These are phyloP conservation scores for Boletus vinaceobasis DNA, from an alignment of 768 basidiomycete species.

Conservation along the genomic window DNA sequence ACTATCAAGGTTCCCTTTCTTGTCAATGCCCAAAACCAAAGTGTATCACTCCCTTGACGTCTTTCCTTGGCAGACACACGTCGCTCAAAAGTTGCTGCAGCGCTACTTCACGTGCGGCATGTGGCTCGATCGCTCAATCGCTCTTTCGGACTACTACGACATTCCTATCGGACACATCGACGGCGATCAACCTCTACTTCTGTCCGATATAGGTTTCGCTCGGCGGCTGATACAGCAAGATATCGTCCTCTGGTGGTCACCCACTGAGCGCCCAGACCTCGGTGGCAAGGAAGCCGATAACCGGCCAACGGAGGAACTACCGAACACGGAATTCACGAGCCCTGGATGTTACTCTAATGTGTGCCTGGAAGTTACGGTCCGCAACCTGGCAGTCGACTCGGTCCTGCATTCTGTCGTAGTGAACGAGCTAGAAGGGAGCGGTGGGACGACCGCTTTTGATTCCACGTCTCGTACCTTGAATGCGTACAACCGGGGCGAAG, in stretches of 20 bases:
- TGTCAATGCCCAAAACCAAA: slow-evolving; percentile 83
- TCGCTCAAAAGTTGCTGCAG: slow-evolving; percentile 76
- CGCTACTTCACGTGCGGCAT: slow-evolving; percentile 75
- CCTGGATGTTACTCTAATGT: slow-evolving; percentile 92
- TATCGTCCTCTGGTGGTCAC: slow-evolving; percentile 95
- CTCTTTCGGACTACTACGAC: slow-evolving; percentile 87
- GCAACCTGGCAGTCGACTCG: slow-evolving; percentile 91
- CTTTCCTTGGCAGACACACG: slow-evolving; percentile 86
- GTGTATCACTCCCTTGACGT: slow-evolving; percentile 70
- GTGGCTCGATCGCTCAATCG: slow-evolving; percentile 77
- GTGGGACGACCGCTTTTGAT: slow-evolving; percentile 92
- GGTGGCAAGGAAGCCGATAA: slow-evolving; percentile 91
- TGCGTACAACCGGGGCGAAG: slow-evolving; percentile 70
- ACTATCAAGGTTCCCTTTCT: slow-evolving; percentile 78
- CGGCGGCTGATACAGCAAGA: slow-evolving; percentile 85
- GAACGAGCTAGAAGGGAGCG: slow-evolving; percentile 95
- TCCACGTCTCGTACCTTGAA: slow-evolving; percentile 88
- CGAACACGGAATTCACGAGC: slow-evolving; percentile 78
- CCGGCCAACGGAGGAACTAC: slow-evolving; percentile 70
- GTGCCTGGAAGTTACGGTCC: slow-evolving; percentile 83
- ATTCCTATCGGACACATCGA: slow-evolving; percentile 91
- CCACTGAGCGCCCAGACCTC: slow-evolving; percentile 82
- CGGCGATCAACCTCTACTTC: slow-evolving; percentile 81
- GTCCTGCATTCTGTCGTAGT: slow-evolving; percentile 92
- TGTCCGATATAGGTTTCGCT: slow-evolving; percentile 90